Percentiles rank a stretch among this genome's conserved stretches.
Conservation (phyloP, 495 filamentous ascomycete species). For the Acidomyces sp. region DNA sequence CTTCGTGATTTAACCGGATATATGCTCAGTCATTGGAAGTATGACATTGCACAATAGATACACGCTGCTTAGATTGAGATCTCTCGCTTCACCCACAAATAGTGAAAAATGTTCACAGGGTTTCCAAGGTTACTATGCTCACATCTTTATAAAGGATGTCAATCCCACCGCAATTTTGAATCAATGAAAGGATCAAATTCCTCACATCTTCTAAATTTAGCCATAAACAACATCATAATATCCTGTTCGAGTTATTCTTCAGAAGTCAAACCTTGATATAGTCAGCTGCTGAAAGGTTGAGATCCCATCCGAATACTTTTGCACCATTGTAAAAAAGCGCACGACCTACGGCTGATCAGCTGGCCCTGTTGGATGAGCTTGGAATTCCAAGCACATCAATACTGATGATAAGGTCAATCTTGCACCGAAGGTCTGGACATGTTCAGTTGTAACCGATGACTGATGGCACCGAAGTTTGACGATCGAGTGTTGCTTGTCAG, state of each 20-base stretch:
- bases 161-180: slow-evolving; percentile 7
- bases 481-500: too few species aligned
- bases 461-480: too few species aligned
- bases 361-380: slow-evolving; percentile 14
- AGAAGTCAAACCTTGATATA: slow-evolving; percentile 26
- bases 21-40: slow-evolving; percentile 11
- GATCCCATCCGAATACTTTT: slow-evolving; percentile 19
- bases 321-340: slow-evolving; percentile 14
- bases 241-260: slow-evolving; percentile 4
- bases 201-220: slow-evolving; percentile 7
- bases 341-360: slow-evolving; percentile 15
- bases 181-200: slow-evolving; percentile 5
- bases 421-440: slow-evolving; percentile 30
- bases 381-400: slow-evolving; percentile 20
- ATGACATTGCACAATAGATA: slow-evolving; percentile 11
- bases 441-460: too few species aligned
- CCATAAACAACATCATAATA: slow-evolving; percentile 26
- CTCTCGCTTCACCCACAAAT: slow-evolving; percentile 5
- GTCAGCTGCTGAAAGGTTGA: slow-evolving; percentile 12
- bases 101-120: slow-evolving; percentile 2
- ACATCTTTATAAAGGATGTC: slow-evolving; percentile 16
- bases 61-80: slow-evolving; percentile 10
- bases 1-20: slow-evolving; percentile 3
- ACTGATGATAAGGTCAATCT: slow-evolving; percentile 40
- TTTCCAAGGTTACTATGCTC: slow-evolving; percentile 1